Evolutionary conservation across 2,329 filamentous ascomycete genomes (phyloP).

Genomic region (Calonectria multiphialidica): DNA sequence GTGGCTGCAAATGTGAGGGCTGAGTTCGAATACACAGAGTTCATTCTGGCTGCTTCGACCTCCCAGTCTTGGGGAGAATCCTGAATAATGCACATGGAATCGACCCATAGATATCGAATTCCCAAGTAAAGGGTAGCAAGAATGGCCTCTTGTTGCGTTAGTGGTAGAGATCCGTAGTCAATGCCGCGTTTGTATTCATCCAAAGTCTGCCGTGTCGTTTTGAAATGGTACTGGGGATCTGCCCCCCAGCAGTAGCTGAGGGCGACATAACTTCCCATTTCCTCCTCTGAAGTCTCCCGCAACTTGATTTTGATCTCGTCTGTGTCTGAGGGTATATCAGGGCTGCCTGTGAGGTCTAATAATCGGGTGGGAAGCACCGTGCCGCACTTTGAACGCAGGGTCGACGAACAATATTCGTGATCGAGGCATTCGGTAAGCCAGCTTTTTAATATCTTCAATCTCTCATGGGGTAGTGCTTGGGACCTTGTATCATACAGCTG

Average conservation of each 20-base stretch:
- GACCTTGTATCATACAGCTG: neutral
- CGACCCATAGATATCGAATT: slow-evolving; percentile 28
- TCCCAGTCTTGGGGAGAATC: slow-evolving; percentile 22
- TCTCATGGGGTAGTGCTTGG: neutral
- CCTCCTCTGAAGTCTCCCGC: neutral
- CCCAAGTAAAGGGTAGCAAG: slow-evolving; percentile 14
- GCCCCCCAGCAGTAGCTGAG: slow-evolving; percentile 11
- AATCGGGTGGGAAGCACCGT: neutral
- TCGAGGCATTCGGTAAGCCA: neutral
- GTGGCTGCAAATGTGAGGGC: slow-evolving; percentile 2
- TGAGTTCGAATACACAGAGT: slow-evolving; percentile 35
- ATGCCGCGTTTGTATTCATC: neutral
- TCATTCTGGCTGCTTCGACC: slow-evolving; percentile 23
- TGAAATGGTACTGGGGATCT: neutral
- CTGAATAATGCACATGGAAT: slow-evolving; percentile 31
- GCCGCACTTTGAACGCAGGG: neutral
- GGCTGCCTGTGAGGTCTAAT: slow-evolving; percentile 1
- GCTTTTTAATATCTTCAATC: neutral
- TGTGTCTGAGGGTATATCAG: neutral
- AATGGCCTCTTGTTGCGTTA: slow-evolving; percentile 26
- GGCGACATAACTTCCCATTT: neutral
- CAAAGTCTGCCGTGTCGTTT: neutral
- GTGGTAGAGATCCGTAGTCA: neutral
- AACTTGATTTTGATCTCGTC: neutral
- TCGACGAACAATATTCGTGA: neutral